These are phyloP conservation scores for Podospora pseudocomata DNA, from an alignment of 495 filamentous ascomycete species.

Conservation along the genomic window DNA sequence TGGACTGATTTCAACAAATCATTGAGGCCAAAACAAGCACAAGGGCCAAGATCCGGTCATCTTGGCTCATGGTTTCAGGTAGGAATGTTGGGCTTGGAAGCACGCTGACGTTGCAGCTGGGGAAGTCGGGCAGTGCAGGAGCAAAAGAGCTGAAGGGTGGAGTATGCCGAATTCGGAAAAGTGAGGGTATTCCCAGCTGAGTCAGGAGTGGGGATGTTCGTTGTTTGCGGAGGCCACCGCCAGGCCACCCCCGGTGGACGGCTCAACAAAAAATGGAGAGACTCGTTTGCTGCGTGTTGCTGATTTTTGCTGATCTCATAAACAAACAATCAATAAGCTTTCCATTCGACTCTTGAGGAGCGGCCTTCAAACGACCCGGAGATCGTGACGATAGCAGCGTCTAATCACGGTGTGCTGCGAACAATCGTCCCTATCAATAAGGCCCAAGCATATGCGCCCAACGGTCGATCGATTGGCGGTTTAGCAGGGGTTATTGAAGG, in stretches of 20 bases:
- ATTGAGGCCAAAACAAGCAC: neutral
- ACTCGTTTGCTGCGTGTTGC: neutral
- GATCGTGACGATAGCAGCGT: too few relatives aligned
- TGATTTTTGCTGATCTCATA: neutral
- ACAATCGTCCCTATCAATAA: neutral
- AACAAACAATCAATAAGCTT: too few relatives aligned
- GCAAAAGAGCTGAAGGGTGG: neutral
- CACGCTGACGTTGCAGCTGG: neutral
- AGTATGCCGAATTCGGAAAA: neutral
- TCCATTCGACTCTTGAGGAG: too few relatives aligned
- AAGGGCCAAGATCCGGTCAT: neutral
- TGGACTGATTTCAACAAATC: neutral
- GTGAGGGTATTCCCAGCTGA: neutral
- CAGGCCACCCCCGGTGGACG: neutral
- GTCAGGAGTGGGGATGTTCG: neutral
- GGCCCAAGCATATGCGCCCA: neutral
- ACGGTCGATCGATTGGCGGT: neutral
- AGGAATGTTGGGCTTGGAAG: neutral
- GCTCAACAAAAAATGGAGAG: neutral
- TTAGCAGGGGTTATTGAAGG: neutral
- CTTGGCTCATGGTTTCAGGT: neutral
- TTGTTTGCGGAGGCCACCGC: neutral
- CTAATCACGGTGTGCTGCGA: too few relatives aligned
- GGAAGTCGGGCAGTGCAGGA: neutral
- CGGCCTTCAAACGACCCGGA: too few relatives aligned